phyloP scores from a whole-genome alignment of 1,284 basidiomycete genomes.

The Leccinum fallax region DNA sequence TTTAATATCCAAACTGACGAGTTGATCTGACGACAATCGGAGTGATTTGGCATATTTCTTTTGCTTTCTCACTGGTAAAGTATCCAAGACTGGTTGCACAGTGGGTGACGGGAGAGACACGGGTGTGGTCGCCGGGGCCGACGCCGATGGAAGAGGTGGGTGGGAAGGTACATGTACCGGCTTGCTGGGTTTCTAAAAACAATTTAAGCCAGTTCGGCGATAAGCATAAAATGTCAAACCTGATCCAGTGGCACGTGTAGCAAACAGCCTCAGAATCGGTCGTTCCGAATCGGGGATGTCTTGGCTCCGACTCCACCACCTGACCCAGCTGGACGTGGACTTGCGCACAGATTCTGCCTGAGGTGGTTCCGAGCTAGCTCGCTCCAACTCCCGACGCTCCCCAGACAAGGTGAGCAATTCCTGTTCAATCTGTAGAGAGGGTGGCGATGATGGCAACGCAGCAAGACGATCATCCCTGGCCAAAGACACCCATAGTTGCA shows the following conservation, averaged over 20 bases:
- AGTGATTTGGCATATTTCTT: constrained; percentile 90
- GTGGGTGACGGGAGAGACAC: constrained; percentile 20
- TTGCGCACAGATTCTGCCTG: constrained; percentile 35
- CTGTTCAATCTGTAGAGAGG: constrained; percentile 36
- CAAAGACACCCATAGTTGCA: constrained; percentile 57
- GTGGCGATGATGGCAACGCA: constrained; percentile 37
- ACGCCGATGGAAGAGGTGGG: constrained; percentile 18
- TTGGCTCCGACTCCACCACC: constrained; percentile 73
- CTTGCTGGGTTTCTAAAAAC: constrained; percentile 15
- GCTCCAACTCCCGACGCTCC: constrained; percentile 29
- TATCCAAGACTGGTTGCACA: constrained; percentile 25
- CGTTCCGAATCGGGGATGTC: constrained; percentile 32
- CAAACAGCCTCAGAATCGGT: constrained; percentile 22
- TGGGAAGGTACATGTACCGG: constrained; percentile 1
- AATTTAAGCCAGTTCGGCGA: constrained; percentile 7
- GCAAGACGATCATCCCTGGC: constrained; percentile 34
- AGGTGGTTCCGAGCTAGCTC: constrained; percentile 43
- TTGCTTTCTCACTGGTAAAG: constrained; percentile 16
- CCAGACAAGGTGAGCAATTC: constrained; percentile 31
- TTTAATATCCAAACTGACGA: constrained; percentile 46
- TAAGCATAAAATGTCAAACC: constrained; percentile 12
- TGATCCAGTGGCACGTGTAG: constrained; percentile 23
- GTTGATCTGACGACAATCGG: constrained; percentile 82
- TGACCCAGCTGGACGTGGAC: constrained; percentile 68
- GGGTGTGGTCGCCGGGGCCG: constrained; percentile 33